These are phyloP conservation scores for Themeda triandra DNA, from an alignment of 176 grass and related monocot species.

Conservation along the genomic window DNA sequence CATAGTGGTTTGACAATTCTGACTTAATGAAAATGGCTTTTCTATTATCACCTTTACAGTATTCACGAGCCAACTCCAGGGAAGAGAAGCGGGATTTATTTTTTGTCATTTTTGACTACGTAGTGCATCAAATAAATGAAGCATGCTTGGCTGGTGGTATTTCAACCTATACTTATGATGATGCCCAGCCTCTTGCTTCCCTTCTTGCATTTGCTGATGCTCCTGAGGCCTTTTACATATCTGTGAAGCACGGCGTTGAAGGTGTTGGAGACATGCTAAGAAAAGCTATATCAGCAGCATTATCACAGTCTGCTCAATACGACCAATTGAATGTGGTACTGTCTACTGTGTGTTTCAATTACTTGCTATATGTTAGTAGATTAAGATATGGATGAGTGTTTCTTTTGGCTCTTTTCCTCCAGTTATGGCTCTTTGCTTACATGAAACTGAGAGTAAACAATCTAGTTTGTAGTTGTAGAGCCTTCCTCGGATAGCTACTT, in stretches of 20 bases:
- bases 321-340: constrained; percentile 73
- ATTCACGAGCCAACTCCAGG: constrained; percentile 80
- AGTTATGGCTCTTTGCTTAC: not conserved
- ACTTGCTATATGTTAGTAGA: constrained; percentile 9
- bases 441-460: constrained; percentile 5
- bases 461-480: not conserved
- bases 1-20: constrained; percentile 7
- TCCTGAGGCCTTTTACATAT: constrained; percentile 87
- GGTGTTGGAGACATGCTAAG: constrained; percentile 87
- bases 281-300: constrained; percentile 74
- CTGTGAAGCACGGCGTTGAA: constrained; percentile 82
- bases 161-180: constrained; percentile 77
- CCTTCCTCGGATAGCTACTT: too few species aligned
- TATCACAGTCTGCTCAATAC: constrained; percentile 66
- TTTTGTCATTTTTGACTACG: constrained; percentile 87
- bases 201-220: constrained; percentile 81
- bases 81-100: constrained; percentile 93
- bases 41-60: constrained; percentile 53
- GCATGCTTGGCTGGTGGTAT: constrained; percentile 63
- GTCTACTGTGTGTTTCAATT: not conserved
- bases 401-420: not conserved
- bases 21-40: constrained; percentile 20
- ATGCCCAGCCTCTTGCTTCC: constrained; percentile 75
- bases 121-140: constrained; percentile 90
- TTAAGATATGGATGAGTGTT: not conserved